A percentile compares a stretch with the other conserved stretches of the same genome.
phyloP scores from a whole-genome alignment of 225 moss, liverwort and hornwort genomes.

The Marchantia paleacea region DNA sequence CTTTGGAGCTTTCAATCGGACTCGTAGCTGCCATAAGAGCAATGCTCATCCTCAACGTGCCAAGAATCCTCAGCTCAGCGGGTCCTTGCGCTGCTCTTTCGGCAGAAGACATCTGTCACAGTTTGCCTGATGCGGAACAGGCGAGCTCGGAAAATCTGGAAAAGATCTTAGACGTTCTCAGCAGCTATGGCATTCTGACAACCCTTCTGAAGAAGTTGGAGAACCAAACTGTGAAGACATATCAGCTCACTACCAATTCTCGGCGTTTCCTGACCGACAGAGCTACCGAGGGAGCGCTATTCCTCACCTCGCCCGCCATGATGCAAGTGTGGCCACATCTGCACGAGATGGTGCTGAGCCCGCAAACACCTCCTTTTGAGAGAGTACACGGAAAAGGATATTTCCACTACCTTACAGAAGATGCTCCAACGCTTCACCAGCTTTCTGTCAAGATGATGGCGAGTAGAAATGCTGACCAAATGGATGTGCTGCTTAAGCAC shows the following conservation, averaged over 20 bases:
- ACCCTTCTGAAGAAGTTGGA: neutral
- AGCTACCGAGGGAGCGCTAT: neutral
- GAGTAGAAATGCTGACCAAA: neutral
- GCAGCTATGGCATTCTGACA: conserved; percentile 5
- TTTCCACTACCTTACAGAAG: conserved; percentile 8
- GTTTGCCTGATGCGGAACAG: neutral
- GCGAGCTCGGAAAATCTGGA: conserved; percentile 10
- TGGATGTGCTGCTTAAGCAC: neutral
- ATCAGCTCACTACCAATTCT: conserved; percentile 16
- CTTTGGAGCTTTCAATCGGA: too few relatives aligned
- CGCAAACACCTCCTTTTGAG: conserved; percentile 2
- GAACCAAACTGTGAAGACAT: neutral
- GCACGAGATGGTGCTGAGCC: conserved; percentile 14
- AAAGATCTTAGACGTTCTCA: conserved; percentile 19
- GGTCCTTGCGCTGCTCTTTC: conserved; percentile 18
- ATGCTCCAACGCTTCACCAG: conserved; percentile 9
- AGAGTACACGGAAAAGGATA: conserved; percentile 12
- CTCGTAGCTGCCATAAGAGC: conserved; percentile 28
- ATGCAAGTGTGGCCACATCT: neutral
- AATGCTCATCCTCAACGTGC: conserved; percentile 24
- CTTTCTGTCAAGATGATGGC: neutral
- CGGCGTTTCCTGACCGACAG: neutral
- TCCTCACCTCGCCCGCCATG: conserved; percentile 11
- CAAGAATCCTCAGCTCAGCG: conserved; percentile 26
- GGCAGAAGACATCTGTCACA: conserved; percentile 26